Evolutionary conservation across 352 stramenopile genomes (phyloP).

Genomic region (Phytophthora pinifolia): DNA sequence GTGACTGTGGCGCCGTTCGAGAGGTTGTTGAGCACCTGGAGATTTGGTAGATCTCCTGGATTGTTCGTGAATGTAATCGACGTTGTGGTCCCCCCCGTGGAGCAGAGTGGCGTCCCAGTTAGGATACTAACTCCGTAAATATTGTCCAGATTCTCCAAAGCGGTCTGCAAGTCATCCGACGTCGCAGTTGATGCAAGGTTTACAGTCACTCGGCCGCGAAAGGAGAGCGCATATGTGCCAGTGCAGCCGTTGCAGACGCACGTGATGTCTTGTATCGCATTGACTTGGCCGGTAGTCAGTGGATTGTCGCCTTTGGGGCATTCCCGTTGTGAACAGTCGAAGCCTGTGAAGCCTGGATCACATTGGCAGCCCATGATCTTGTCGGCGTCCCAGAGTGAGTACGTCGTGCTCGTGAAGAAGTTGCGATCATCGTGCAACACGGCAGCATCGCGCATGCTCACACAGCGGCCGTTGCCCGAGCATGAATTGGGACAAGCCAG

Average conservation of each 20-base stretch:
- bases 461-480: conserved; percentile 55
- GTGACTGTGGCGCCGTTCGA: conserved; percentile 19
- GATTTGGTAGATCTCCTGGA: conserved; percentile 47
- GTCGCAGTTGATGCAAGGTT: conserved; percentile 48
- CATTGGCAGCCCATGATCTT: conserved; percentile 82
- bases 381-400: conserved; percentile 70
- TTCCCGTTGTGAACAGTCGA: conserved; percentile 60
- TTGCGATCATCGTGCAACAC: conserved; percentile 61
- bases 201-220: conserved; percentile 54
- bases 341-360: conserved; percentile 59
- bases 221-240: conserved; percentile 63
- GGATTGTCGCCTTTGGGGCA: conserved; percentile 70
- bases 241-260: conserved; percentile 59
- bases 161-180: conserved; percentile 36
- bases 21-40: conserved; percentile 54
- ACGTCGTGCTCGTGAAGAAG: conserved; percentile 64
- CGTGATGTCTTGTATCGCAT: conserved; percentile 53
- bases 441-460: conserved; percentile 71
- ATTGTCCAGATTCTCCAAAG: conserved; percentile 61
- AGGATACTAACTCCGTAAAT: conserved; percentile 50
- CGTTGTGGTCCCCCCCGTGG: conserved; percentile 35
- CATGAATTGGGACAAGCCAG: conserved; percentile 61
- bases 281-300: conserved; percentile 34
- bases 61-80: conserved; percentile 78
- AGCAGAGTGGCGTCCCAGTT: conserved; percentile 34